These are phyloP conservation scores for Sporisorium reilianum DNA, from an alignment of 1,284 basidiomycete genomes.

Conservation along the genomic window DNA sequence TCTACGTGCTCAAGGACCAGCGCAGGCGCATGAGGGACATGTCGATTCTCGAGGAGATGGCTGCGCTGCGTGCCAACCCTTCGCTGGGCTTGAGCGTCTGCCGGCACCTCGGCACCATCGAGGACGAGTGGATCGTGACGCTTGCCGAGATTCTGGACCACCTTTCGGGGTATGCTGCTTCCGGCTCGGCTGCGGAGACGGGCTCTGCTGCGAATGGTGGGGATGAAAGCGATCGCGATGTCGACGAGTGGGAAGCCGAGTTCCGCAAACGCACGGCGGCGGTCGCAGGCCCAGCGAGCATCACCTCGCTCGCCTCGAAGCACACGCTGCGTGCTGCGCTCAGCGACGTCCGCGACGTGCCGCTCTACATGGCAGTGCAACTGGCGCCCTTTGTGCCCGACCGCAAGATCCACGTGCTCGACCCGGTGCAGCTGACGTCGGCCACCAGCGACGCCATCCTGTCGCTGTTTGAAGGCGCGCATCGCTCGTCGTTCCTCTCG, in stretches of 20 bases:
- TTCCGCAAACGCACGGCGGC: slow-evolving; percentile 50
- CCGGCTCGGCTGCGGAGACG: neutral
- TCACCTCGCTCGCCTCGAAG: slow-evolving; percentile 35
- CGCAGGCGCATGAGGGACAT: slow-evolving; percentile 36
- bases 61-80: slow-evolving; percentile 40
- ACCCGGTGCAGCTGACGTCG: slow-evolving; percentile 37
- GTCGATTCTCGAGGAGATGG: slow-evolving; percentile 52
- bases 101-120: slow-evolving; percentile 31
- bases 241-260: slow-evolving; percentile 58
- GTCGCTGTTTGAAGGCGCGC: slow-evolving; percentile 44
- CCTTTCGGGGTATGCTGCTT: slow-evolving; percentile 15
- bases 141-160: slow-evolving; percentile 55
- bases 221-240: slow-evolving; percentile 5
- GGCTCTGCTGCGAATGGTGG: neutral
- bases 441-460: slow-evolving; percentile 52
- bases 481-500: slow-evolving; percentile 26
- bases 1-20: slow-evolving; percentile 56
- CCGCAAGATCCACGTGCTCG: slow-evolving; percentile 46
- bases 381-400: slow-evolving; percentile 48
- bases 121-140: slow-evolving; percentile 60
- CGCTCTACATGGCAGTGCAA: slow-evolving; percentile 55
- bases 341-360: slow-evolving; percentile 40
- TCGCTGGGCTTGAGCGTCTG: slow-evolving; percentile 47
- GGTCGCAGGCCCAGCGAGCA: slow-evolving; percentile 30
- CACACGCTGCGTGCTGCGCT: slow-evolving; percentile 17